phyloP scores from a whole-genome alignment of 495 filamentous ascomycete genomes.

The Amniculicola lignicola region DNA sequence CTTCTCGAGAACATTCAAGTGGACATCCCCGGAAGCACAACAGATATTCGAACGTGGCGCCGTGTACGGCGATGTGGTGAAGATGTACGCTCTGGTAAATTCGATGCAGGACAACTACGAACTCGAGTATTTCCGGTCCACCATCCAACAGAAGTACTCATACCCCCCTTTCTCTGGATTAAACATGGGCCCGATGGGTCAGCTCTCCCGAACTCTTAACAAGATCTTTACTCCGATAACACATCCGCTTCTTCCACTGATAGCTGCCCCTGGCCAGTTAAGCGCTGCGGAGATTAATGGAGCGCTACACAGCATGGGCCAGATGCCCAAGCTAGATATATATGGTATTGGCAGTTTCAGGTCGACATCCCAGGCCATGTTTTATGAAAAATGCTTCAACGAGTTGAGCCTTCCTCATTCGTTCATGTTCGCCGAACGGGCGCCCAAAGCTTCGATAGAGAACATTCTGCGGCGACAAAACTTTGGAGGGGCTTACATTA shows the following conservation, averaged over 20 bases:
- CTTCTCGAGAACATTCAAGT: slow-evolving; percentile 77
- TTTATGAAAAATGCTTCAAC: slow-evolving; percentile 86
- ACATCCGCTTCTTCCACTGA: slow-evolving; percentile 76
- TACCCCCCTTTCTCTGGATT: slow-evolving; percentile 73
- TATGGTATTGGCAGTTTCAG: slow-evolving; percentile 74
- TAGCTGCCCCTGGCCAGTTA: slow-evolving; percentile 79
- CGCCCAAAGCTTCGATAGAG: slow-evolving; percentile 60
- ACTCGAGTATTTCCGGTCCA: slow-evolving; percentile 81
- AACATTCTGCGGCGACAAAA: slow-evolving; percentile 63
- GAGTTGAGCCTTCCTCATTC: slow-evolving; percentile 80
- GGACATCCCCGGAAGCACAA: slow-evolving; percentile 68
- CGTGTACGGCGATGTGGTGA: slow-evolving; percentile 77
- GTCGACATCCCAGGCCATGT: slow-evolving; percentile 70
- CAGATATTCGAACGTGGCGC: slow-evolving; percentile 64
- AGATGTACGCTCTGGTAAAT: slow-evolving; percentile 80
- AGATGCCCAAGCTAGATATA: slow-evolving; percentile 72
- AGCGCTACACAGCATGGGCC: slow-evolving; percentile 72
- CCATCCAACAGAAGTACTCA: slow-evolving; percentile 61
- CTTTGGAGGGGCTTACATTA: slow-evolving; percentile 77
- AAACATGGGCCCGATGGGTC: slow-evolving; percentile 81
- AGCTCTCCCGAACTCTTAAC: slow-evolving; percentile 75
- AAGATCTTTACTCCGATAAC: slow-evolving; percentile 83
- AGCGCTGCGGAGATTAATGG: slow-evolving; percentile 80
- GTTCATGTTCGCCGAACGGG: slow-evolving; percentile 70
- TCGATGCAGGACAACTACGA: slow-evolving; percentile 81